Evolutionary conservation across 306 rosid species (phyloP).

Genomic region (Styphnolobium japonicum): DNA sequence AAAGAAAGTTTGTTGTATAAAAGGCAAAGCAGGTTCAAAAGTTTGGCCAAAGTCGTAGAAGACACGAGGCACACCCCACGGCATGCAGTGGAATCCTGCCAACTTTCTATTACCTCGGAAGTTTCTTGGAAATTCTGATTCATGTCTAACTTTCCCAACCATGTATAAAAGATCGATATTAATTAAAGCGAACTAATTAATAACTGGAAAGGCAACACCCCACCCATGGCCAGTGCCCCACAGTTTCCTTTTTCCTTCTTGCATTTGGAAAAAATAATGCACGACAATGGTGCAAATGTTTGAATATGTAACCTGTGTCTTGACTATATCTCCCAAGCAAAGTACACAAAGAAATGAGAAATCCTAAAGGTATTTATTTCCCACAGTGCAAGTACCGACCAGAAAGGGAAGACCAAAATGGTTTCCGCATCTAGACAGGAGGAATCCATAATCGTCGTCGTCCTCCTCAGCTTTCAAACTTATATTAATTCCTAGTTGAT

Average conservation of each 20-base stretch:
- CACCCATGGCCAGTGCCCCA: constrained; percentile 19
- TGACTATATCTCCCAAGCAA: constrained; percentile 21
- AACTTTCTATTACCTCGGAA: neutral
- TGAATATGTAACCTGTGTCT: constrained; percentile 22
- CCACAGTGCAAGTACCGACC: neutral
- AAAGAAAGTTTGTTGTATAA: constrained; percentile 32
- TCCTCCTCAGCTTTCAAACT: neutral
- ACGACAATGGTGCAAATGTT: constrained; percentile 6
- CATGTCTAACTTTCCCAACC: neutral
- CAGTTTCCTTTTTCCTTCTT: constrained; percentile 21
- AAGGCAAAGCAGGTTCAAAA: constrained; percentile 29
- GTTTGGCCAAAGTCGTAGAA: constrained; percentile 11
- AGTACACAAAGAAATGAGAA: neutral
- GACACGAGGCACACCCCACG: constrained; percentile 30
- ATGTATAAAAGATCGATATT: neutral
- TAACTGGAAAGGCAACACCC: neutral
- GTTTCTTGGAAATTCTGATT: constrained; percentile 20
- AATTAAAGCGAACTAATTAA: neutral
- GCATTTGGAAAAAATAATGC: constrained; percentile 4
- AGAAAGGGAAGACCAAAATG: constrained; percentile 10
- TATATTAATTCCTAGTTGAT: constrained; percentile 10
- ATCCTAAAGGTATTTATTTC: neutral
- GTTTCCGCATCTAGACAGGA: constrained; percentile 4
- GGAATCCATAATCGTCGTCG: neutral
- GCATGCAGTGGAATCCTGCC: constrained; percentile 29